phyloP scores from a whole-genome alignment of 306 rosid species.

The Gynostemma pentaphyllum region DNA sequence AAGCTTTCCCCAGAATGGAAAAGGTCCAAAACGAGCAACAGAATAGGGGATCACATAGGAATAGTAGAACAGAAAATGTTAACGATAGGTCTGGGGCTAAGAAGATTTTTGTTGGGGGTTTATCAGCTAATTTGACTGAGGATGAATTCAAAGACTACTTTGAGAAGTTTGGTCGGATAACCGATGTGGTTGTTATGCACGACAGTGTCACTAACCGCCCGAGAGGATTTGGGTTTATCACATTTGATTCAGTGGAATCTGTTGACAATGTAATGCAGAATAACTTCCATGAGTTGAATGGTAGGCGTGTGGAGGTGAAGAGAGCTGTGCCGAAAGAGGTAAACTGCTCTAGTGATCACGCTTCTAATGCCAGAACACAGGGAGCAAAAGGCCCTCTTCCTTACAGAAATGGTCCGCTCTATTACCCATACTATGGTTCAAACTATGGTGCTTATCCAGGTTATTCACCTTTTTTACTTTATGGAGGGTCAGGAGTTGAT shows the following conservation, averaged over 20 bases:
- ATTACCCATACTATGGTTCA: slow-evolving; percentile 21
- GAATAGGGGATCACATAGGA: slow-evolving; percentile 25
- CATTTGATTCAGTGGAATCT: slow-evolving; percentile 58
- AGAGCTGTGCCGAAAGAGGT: slow-evolving; percentile 74
- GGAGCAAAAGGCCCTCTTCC: slow-evolving; percentile 28
- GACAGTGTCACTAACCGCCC: slow-evolving; percentile 62
- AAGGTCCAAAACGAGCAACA: slow-evolving; percentile 34
- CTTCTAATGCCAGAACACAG: slow-evolving; percentile 19
- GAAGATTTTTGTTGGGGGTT: slow-evolving; percentile 81
- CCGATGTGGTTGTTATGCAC: slow-evolving; percentile 82
- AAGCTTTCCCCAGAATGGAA: slow-evolving; percentile 47
- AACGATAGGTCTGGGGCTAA: slow-evolving; percentile 34
- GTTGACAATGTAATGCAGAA: slow-evolving; percentile 49
- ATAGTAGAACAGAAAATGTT: slow-evolving; percentile 24
- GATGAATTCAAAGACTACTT: slow-evolving; percentile 61
- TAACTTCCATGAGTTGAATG: slow-evolving; percentile 61
- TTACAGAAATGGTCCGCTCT: not conserved
- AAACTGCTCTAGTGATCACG: slow-evolving; percentile 20
- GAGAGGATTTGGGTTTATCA: slow-evolving; percentile 80
- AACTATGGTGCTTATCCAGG: slow-evolving; percentile 21
- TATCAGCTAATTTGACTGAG: slow-evolving; percentile 49
- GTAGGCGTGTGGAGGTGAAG: slow-evolving; percentile 79
- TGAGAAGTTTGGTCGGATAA: slow-evolving; percentile 58
- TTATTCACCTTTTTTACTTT: slow-evolving; percentile 26
- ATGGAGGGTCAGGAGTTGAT: slow-evolving; percentile 23